Percentiles rank a stretch among this genome's conserved stretches.
Conservation (phyloP, 805 yeast species). For the Pichia thaimueangensis region DNA sequence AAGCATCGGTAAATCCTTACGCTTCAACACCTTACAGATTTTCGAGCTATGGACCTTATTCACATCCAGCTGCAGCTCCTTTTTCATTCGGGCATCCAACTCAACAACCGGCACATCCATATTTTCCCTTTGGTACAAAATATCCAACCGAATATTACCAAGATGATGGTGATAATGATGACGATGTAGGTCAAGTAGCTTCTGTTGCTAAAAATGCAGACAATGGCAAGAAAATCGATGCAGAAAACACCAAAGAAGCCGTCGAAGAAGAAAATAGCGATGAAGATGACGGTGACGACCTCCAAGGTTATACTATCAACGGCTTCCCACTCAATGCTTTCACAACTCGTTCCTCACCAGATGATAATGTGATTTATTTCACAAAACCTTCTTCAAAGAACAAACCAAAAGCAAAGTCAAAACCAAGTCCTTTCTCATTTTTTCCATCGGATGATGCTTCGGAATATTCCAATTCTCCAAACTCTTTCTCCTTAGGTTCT, state of each 20-base stretch:
- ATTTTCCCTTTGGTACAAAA: background rate
- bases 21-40: too few species aligned
- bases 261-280: background rate
- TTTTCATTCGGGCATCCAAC: too few species aligned
- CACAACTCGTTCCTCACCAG: too few species aligned
- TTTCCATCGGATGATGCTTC: too few species aligned
- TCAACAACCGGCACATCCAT: too few species aligned
- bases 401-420: background rate
- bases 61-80: background rate
- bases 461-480: too few species aligned
- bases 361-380: background rate
- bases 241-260: background rate
- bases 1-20: too few species aligned
- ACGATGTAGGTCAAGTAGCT: background rate
- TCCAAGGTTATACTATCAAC: background rate
- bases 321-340: background rate
- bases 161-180: background rate
- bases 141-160: background rate
- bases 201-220: background rate
- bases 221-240: background rate
- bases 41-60: too few species aligned
- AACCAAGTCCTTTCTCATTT: background rate
- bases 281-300: background rate
- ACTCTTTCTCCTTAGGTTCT: too few species aligned
- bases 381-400: too few species aligned